Base-by-base conservation (phyloP, 1,284 basidiomycete species). In the Ganoderma meredithae region DNA sequence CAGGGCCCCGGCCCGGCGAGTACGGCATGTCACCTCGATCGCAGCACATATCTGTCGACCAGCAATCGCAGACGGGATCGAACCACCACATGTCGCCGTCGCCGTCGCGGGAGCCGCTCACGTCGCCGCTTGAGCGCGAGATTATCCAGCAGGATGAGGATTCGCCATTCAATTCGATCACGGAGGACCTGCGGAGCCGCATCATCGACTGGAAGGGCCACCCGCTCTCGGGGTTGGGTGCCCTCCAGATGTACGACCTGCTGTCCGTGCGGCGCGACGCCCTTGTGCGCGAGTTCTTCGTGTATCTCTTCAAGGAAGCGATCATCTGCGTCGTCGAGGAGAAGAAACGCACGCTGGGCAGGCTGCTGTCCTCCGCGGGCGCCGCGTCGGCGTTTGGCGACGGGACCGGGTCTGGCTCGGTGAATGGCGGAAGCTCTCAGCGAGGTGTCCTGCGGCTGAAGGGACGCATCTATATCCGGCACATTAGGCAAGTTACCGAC, bases 241-340 rank as follows among this genome's bases (percentile, higher is more conserved):
- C 90, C 0, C 84, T 99, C 53, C 91, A 93, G 72, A 94, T 98
- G 85, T 98, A 96, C 80, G 96, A 98, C 80, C 85, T 95, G 59
- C 83, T 99, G 39, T 90, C 90, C 56, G 95, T 99, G 53, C 88
- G 96, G 60, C 91, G 97, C 66, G 95, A 96, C 74, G 82, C 90
- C 12, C 89, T 96, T 65, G 90, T 96, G 33, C 89, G 95, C 66
- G 95, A 97, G 78, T 97, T 97, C 79, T 95, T 92, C 77, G 95
- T 98, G 67, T 98, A 99, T 81, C 88, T 99, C 52, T 99, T 98
- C 88, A 91, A 93, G 76, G 95, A 98, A 77, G 97, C 97, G 12
- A 92, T 99, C 69, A 95, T 99, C 69, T 99, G 97, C 79, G 95
- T 99, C 17, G 89, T 94, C 27, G 97, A 99, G 78, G 97, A 98